Conservation (phyloP, 2,329 filamentous ascomycete genomes). For the Trichophyton mentagrophytes region DNA sequence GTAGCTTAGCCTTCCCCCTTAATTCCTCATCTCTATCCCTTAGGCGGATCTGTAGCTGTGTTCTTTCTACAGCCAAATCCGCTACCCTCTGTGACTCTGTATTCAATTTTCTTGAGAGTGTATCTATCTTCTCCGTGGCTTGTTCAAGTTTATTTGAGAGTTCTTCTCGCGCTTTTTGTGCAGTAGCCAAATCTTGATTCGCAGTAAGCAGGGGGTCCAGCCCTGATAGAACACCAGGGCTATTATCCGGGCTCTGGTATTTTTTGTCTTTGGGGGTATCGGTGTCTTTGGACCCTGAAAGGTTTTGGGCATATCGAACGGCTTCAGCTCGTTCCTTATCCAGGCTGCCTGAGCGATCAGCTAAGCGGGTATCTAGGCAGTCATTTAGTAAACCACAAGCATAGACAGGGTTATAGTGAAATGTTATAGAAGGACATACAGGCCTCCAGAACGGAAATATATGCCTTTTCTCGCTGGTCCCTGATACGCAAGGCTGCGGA, state of each 20-base stretch:
- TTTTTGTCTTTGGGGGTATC: background rate
- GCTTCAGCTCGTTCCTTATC: background rate
- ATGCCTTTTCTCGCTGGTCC: slow-evolving; percentile 54
- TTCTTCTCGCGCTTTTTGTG: slow-evolving; percentile 59
- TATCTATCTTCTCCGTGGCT: slow-evolving; percentile 51
- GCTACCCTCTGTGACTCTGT: slow-evolving; percentile 50
- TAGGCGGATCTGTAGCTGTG: slow-evolving; percentile 51
- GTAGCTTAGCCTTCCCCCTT: slow-evolving; percentile 65
- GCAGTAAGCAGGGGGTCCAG: slow-evolving; percentile 22
- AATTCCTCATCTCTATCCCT: slow-evolving; percentile 78
- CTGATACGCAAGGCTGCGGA: slow-evolving; percentile 58
- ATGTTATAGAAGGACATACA: slow-evolving; percentile 40
- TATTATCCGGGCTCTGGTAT: background rate
- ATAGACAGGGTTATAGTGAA: background rate
- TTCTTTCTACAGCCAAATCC: slow-evolving; percentile 50
- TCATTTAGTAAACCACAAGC: background rate
- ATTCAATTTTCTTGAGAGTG: slow-evolving; percentile 47
- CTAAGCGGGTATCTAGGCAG: slow-evolving; percentile 48
- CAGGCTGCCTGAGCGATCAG: slow-evolving; percentile 48
- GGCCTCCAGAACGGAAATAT: slow-evolving; percentile 59
- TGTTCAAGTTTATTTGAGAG: slow-evolving; percentile 51
- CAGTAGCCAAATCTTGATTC: slow-evolving; percentile 59
- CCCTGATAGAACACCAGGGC: slow-evolving; percentile 14
- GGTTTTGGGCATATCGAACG: background rate
- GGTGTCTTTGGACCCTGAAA: background rate